phyloP scores from a whole-genome alignment of 164 flowering plant genomes.

The Dillenia turbinata region DNA sequence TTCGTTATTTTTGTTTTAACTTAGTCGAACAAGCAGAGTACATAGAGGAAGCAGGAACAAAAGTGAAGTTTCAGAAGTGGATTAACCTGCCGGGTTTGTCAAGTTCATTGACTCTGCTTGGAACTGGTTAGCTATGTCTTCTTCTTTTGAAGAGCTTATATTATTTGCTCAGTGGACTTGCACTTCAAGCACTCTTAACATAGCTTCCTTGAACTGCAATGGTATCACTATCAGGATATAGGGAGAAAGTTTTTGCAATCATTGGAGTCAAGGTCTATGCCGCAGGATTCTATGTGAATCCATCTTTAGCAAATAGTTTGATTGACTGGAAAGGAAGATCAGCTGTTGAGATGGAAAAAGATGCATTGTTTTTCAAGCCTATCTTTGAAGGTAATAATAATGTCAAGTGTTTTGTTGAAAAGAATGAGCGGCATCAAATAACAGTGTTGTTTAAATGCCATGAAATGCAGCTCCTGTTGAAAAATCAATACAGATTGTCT shows the following conservation, averaged over 20 bases:
- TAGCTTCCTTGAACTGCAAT: too few species aligned
- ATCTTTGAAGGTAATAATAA: conserved; percentile 48
- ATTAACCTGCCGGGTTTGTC: conserved; percentile 69
- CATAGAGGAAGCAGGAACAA: conserved; percentile 60
- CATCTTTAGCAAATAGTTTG: conserved; percentile 27
- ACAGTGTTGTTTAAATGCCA: conserved; percentile 8
- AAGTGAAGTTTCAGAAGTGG: conserved; percentile 59
- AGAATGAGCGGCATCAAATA: not conserved
- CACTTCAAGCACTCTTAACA: not conserved
- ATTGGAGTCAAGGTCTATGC: conserved; percentile 94
- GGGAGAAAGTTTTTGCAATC: conserved; percentile 86
- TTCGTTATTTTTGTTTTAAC: not conserved
- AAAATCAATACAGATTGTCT: conserved; percentile 74
- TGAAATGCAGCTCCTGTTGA: conserved; percentile 57
- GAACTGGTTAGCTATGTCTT: conserved; percentile 54
- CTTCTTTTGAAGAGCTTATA: not conserved
- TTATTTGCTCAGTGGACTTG: not conserved
- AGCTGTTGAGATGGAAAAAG: conserved; percentile 36
- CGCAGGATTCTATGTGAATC: conserved; percentile 54
- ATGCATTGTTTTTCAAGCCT: conserved; percentile 37
- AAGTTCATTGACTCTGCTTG: conserved; percentile 54
- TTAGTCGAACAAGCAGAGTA: conserved; percentile 45
- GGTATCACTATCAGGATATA: conserved; percentile 41
- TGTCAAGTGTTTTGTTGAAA: not conserved
- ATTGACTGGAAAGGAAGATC: conserved; percentile 52